Percentiles rank a stretch among this genome's conserved stretches.
Evolutionary conservation across 2,329 filamentous ascomycete species (phyloP).

Genomic region (Pyrenophora graminea): DNA sequence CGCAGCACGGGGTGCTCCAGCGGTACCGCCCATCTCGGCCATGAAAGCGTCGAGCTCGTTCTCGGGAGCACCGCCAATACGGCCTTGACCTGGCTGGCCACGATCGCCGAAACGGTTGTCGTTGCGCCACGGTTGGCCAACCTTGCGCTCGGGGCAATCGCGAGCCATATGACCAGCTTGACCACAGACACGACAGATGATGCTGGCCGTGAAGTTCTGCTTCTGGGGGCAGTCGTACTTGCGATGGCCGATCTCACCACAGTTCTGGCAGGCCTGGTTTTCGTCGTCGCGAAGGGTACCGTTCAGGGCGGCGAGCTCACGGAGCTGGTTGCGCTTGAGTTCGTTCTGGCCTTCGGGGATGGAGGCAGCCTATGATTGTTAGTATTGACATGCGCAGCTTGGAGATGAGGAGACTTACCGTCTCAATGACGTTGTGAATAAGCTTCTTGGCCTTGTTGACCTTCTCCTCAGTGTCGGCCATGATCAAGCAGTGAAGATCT

Average conservation of each 20-base stretch:
- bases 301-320: conserved; percentile 96
- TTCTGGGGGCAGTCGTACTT: conserved; percentile 99
- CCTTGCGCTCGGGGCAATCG: conserved; percentile 93
- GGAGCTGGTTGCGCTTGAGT: conserved; percentile 96
- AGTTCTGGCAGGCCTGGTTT: conserved; percentile 99
- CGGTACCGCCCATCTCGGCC: conserved; percentile 87
- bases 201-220: conserved; percentile 98
- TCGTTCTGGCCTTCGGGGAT: conserved; percentile 99
- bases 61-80: conserved; percentile 76
- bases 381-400: conserved; percentile 22
- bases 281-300: conserved; percentile 98
- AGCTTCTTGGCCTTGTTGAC: conserved; percentile 99
- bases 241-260: conserved; percentile 95
- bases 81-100: conserved; percentile 56
- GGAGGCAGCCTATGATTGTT: conserved; percentile 76
- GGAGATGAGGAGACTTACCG: conserved; percentile 64
- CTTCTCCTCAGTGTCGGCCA: conserved; percentile 99
- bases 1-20: conserved; percentile 67
- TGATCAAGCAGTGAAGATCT: conserved; percentile 97
- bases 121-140: conserved; percentile 91
- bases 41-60: conserved; percentile 98
- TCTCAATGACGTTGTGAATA: conserved; percentile 98
- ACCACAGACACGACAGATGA: conserved; percentile 97
- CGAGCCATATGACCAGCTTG: conserved; percentile 98
- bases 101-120: conserved; percentile 61